These are phyloP conservation scores for Lenwebbia sp. DNA, from an alignment of 345 rosid species.

Conservation along the genomic window DNA sequence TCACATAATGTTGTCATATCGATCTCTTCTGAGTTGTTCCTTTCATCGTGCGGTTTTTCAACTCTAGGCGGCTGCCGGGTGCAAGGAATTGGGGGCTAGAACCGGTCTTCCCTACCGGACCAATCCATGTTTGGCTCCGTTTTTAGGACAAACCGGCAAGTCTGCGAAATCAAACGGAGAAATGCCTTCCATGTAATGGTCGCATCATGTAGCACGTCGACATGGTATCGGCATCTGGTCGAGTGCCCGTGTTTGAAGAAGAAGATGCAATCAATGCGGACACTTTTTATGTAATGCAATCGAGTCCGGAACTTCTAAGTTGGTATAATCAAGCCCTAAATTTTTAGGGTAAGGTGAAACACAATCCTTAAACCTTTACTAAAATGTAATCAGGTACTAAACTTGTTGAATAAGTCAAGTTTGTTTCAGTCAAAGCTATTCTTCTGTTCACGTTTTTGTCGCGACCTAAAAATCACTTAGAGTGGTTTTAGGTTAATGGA, in stretches of 20 bases:
- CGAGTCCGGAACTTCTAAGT: neutral
- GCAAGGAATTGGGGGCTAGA: conserved; percentile 83
- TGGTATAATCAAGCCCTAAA: neutral
- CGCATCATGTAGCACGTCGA: neutral
- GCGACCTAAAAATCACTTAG: too few relatives aligned
- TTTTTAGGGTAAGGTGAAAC: neutral
- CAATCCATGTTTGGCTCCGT: conserved; percentile 42
- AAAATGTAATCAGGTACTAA: neutral
- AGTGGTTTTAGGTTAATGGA: too few relatives aligned
- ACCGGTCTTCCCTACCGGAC: conserved; percentile 50
- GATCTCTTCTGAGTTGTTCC: neutral
- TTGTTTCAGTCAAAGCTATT: too few relatives aligned
- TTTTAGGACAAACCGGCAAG: neutral
- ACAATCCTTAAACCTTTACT: neutral
- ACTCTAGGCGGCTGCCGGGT: conserved; percentile 68
- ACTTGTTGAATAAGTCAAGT: too few relatives aligned
- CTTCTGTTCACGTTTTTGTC: too few relatives aligned
- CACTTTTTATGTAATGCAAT: neutral
- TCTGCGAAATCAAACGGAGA: neutral
- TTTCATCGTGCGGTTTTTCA: neutral
- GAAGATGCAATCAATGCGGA: neutral
- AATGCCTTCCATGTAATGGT: neutral
- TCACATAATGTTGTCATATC: neutral
- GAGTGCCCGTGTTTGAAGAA: neutral
- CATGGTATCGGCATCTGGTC: too few relatives aligned